Evolutionary conservation across 257 asterid species (phyloP).

Genomic region (Henckelia pumila): DNA sequence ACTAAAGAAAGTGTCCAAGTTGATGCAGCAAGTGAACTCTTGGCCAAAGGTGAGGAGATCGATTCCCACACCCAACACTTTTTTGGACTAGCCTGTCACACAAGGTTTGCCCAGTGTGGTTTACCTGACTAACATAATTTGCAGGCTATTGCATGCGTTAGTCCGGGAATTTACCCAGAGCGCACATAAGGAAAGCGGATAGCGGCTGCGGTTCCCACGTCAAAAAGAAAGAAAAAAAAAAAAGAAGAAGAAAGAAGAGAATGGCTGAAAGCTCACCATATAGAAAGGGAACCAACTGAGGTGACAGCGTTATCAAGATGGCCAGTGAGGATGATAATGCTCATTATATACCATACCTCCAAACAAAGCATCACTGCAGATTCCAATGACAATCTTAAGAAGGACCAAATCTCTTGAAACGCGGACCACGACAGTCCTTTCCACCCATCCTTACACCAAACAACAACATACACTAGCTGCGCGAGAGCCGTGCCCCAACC

Average conservation of each 20-base stretch:
- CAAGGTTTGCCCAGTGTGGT: too few species aligned
- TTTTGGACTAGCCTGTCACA: too few species aligned
- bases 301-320: slow-evolving; percentile 70
- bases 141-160: too few species aligned
- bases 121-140: too few species aligned
- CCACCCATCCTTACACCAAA: slow-evolving; percentile 87
- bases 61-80: too few species aligned
- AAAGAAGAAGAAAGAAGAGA: neutral
- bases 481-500: slow-evolving; percentile 52
- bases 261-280: slow-evolving; percentile 51
- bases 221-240: too few species aligned
- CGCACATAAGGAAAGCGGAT: too few species aligned
- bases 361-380: slow-evolving; percentile 82
- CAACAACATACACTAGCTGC: slow-evolving; percentile 55
- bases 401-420: slow-evolving; percentile 68
- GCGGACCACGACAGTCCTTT: slow-evolving; percentile 64
- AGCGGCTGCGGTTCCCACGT: too few species aligned
- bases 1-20: too few species aligned
- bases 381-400: slow-evolving; percentile 69
- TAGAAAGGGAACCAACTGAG: slow-evolving; percentile 77
- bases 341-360: slow-evolving; percentile 85
- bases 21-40: too few species aligned
- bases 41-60: too few species aligned
- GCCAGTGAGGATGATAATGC: slow-evolving; percentile 67
- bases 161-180: too few species aligned